phyloP scores from a whole-genome alignment of 1,284 basidiomycete species.

The Entoloma clypeatum region DNA sequence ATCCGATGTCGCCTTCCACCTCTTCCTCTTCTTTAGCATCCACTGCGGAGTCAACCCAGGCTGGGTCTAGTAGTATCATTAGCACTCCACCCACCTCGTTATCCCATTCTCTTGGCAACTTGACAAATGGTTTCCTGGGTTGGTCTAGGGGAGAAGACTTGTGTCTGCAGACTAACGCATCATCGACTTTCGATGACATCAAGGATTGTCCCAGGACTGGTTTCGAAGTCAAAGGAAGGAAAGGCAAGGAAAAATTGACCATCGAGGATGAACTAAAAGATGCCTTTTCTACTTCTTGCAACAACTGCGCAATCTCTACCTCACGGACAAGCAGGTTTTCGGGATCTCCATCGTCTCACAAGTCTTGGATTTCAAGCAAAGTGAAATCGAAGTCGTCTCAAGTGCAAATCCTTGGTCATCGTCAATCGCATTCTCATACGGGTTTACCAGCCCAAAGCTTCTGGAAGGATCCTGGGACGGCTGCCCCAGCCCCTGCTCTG shows the following conservation, averaged over 20 bases:
- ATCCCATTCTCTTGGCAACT: constrained; percentile 42
- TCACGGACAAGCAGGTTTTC: constrained; percentile 37
- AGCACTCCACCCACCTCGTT: constrained; percentile 59
- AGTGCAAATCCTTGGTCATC: constrained; percentile 22
- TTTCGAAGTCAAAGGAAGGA: constrained; percentile 25
- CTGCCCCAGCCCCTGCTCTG: constrained; percentile 47
- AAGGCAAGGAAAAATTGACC: constrained; percentile 28
- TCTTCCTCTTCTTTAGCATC: constrained; percentile 48
- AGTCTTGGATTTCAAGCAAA: constrained; percentile 29
- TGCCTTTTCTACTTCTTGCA: constrained; percentile 36
- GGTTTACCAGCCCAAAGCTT: constrained; percentile 33
- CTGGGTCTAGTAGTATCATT: constrained; percentile 40
- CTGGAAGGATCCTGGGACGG: constrained; percentile 49
- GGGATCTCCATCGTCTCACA: constrained; percentile 34
- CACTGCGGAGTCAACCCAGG: constrained; percentile 34
- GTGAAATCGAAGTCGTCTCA: constrained; percentile 23
- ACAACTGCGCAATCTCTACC: constrained; percentile 24
- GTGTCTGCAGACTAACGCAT: constrained; percentile 3
- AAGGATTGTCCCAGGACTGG: constrained; percentile 22
- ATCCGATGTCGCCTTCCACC: constrained; percentile 37
- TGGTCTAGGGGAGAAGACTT: constrained; percentile 31
- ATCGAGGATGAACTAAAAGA: constrained; percentile 28
- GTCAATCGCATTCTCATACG: constrained; percentile 35
- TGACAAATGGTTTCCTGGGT: constrained; percentile 37
- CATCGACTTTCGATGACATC: constrained; percentile 9